Evolutionary conservation across 331 rosid genomes (phyloP), one percentile per base, ranked within the genome.

Genomic region (Spiraea crenata): DNA sequence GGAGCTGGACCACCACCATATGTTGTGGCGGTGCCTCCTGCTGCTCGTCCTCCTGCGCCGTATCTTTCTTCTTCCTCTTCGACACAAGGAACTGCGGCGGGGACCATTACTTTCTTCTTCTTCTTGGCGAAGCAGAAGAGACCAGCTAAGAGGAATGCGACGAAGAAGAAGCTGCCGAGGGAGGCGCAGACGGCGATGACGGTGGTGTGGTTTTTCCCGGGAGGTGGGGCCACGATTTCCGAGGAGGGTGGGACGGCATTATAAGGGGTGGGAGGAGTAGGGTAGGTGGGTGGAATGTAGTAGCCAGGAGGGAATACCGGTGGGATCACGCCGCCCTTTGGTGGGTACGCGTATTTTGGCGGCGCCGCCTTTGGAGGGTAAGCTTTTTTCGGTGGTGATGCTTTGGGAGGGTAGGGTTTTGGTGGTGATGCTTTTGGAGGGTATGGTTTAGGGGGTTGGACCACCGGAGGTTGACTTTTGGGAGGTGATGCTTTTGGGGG

Each of bases 121-220:
- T 67, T 71, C 74, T 77, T 85, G 7, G 90, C 88, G 1, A 82
- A 71, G 74, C 89, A 84, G 15, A 87, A 44, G 72, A 87, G 69
- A 12, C 85, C 89, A 40, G 61, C 74, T 0, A 82, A 7, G 61
- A 87, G 77, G 61, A 87, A 71, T 1, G 78, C 83, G 17, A 87
- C 25, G 44, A 81, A 79, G 69, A 74, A 74, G 6, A 42, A 65
- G 13, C 76, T 85, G 1, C 92, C 92, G 0, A 76, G 72, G 3
- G 92, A 85, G 46, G 59, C 90, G 10, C 88, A 85, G 11, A 81
- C 90, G 0, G 83, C 88, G 8, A 87, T 76, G 45, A 85, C 71
- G 0, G 90, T 86, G 49, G 85, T 87, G 79, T 76, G 76, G 56
- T 81, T 52, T 9, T 74, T 41, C 7, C 76, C 54, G 0, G 74